phyloP scores from a whole-genome alignment of 2,329 filamentous ascomycete species.

The Neocatenulostroma microsporum region DNA sequence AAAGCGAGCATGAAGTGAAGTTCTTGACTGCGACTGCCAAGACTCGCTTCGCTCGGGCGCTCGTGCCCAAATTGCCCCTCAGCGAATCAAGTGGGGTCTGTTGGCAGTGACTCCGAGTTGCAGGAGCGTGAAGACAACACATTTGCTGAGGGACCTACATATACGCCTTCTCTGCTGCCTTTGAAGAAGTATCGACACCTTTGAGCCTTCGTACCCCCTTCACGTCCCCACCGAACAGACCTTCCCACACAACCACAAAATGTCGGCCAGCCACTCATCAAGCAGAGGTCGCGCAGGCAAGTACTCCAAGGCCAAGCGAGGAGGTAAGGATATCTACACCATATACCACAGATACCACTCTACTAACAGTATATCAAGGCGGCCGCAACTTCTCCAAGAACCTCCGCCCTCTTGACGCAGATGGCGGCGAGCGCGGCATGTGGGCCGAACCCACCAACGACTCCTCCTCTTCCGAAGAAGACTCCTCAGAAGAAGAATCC shows the following conservation, averaged over 20 bases:
- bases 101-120: too few relatives aligned
- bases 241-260: too few relatives aligned
- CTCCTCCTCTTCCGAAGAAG: conserved; percentile 45
- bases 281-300: conserved; percentile 77
- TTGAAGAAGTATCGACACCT: too few relatives aligned
- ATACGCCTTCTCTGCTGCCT: too few relatives aligned
- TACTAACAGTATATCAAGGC: conserved; percentile 45
- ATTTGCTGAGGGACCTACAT: too few relatives aligned
- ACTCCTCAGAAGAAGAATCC: conserved; percentile 40
- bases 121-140: too few relatives aligned
- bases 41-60: too few relatives aligned
- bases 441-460: conserved; percentile 60
- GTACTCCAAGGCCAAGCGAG: conserved; percentile 86
- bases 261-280: too few relatives aligned
- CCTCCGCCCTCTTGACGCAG: conserved; percentile 76
- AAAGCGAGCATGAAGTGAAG: conserved; percentile 29
- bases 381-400: conserved; percentile 94
- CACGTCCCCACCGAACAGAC: too few relatives aligned
- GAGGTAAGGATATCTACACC: conserved; percentile 64
- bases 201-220: too few relatives aligned
- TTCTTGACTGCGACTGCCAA: conserved; percentile 8
- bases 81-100: too few relatives aligned
- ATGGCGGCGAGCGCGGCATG: conserved; percentile 83
- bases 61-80: too few relatives aligned
- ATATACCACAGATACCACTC: conserved; percentile 11